Conservation (phyloP, 2,329 filamentous ascomycete species). For the Coleophoma eucalyptorum region DNA sequence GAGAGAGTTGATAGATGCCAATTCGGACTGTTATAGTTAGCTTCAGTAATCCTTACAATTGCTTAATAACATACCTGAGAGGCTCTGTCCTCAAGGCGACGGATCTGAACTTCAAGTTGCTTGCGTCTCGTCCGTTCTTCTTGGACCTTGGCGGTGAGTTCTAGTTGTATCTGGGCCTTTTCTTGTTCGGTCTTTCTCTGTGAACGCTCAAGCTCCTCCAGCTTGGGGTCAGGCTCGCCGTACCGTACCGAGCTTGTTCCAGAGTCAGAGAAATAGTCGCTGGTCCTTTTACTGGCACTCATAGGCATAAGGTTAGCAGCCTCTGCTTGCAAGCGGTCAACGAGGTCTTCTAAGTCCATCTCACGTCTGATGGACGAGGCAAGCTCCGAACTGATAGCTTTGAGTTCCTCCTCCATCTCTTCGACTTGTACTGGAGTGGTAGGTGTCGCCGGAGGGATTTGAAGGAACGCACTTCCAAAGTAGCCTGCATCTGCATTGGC, state of each 20-base stretch:
- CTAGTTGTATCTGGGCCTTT: conserved; percentile 79
- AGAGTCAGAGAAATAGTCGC: conserved; percentile 97
- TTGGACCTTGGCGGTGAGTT: conserved; percentile 81
- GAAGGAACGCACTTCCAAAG: conserved; percentile 24
- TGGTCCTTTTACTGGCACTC: conserved; percentile 65
- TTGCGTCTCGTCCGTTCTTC: conserved; percentile 77
- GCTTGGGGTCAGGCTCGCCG: conserved; percentile 56
- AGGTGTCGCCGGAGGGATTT: conserved; percentile 24
- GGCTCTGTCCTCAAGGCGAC: conserved; percentile 74
- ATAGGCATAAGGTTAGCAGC: conserved; percentile 48
- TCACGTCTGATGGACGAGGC: conserved; percentile 90
- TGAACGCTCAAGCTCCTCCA: conserved; percentile 75
- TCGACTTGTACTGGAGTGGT: conserved; percentile 58
- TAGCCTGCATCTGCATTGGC: conserved; percentile 36
- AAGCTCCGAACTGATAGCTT: conserved; percentile 88
- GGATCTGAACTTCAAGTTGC: conserved; percentile 78
- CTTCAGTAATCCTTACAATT: too few species aligned
- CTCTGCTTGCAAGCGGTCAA: conserved; percentile 84
- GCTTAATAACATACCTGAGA: conserved; percentile 46
- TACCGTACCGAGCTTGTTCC: conserved; percentile 82
- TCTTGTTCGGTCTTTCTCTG: conserved; percentile 86
- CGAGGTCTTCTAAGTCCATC: conserved; percentile 93
- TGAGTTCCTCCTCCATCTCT: conserved; percentile 91
- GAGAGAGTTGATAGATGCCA: conserved; percentile 49
- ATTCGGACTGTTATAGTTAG: conserved; percentile 25